Base-by-base conservation (phyloP, 1,284 basidiomycete genomes). In the Vanrija sp. region DNA sequence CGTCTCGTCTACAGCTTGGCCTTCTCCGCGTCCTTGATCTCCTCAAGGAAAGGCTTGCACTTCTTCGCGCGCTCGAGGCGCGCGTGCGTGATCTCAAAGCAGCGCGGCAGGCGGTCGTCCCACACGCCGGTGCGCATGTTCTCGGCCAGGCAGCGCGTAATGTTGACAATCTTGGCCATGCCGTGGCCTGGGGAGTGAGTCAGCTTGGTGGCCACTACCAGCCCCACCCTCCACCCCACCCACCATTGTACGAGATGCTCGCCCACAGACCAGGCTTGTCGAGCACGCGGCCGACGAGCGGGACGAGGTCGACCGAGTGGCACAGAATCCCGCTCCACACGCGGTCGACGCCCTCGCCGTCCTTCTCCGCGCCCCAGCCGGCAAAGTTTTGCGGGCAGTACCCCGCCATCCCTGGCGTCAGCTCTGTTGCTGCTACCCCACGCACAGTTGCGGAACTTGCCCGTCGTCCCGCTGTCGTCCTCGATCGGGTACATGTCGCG, bases 211-310 rank as follows among this genome's bases (percentile, higher is more conserved):
- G n/a, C n/a, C n/a, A n/a, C n/a, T n/a, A n/a, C n/a, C n/a, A n/a
- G n/a, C n/a, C n/a, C n/a, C 10, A 5, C 18, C 12, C 34, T 2
- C 26, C 1, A 8, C 12, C 14, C 14, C 12, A 45, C 60, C 54
- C 46, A 64, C 63, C 63, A 38, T 66, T 61, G 46, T 60, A 65
- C 3, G 61, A 63, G 8, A 58, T 62, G 39, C 62, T 58, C n/a
- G 60, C 54, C 34, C 49, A 66, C 10, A 66, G 52, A 0, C 60
- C 60, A 6, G 39, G 38, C 23, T 60, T 51, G 39, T 52, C 57
- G 9, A 60, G 64, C 2, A 66, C 49, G 1, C 40, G 28, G 8
- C 65, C 63, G 10, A 66, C 51, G 25, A 66, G 59, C 26, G 63
- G 65, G 7, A 64, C 53, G 12, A 59, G 54, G 46, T 66, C 57